These are phyloP conservation scores for Conringia planisiliqua DNA, from an alignment of 345 rosid genomes.

Conservation along the genomic window DNA sequence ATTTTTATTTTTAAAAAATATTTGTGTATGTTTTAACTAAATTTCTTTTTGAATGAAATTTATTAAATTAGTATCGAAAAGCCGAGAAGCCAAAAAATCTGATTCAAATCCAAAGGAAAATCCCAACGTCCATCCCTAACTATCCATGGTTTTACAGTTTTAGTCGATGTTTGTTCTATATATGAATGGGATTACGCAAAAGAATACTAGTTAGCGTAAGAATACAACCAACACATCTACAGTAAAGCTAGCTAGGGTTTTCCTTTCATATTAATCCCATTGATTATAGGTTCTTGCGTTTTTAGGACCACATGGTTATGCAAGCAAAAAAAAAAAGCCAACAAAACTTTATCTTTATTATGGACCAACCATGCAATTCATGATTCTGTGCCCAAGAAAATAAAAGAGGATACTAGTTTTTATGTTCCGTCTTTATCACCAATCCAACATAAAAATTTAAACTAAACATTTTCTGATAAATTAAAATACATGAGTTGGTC, in stretches of 20 bases:
- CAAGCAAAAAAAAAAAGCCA: neutral
- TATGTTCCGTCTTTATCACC: constrained; percentile 25
- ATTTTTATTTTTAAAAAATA: too few species aligned
- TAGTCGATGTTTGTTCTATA: neutral
- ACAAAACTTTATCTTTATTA: constrained; percentile 20
- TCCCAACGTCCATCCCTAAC: too few species aligned
- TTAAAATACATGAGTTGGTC: constrained; percentile 17
- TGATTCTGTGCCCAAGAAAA: constrained; percentile 19
- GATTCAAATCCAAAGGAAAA: too few species aligned
- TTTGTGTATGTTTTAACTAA: too few species aligned
- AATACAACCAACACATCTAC: neutral
- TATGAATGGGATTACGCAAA: neutral
- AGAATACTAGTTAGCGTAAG: neutral
- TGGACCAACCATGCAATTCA: constrained; percentile 35
- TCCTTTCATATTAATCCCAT: neutral
- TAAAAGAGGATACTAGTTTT: constrained; percentile 14
- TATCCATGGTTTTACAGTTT: neutral
- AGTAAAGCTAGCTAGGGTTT: neutral
- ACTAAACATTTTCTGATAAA: neutral
- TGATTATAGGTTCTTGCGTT: neutral
- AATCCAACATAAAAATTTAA: constrained; percentile 1
- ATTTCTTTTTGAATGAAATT: too few species aligned
- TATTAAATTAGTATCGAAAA: too few species aligned
- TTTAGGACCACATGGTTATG: constrained; percentile 21
- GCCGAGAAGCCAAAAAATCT: too few species aligned